Evolutionary conservation across 176 grass and related monocot species (phyloP), one percentile per base, ranked within the genome.

Genomic region (Zea luxurians): DNA sequence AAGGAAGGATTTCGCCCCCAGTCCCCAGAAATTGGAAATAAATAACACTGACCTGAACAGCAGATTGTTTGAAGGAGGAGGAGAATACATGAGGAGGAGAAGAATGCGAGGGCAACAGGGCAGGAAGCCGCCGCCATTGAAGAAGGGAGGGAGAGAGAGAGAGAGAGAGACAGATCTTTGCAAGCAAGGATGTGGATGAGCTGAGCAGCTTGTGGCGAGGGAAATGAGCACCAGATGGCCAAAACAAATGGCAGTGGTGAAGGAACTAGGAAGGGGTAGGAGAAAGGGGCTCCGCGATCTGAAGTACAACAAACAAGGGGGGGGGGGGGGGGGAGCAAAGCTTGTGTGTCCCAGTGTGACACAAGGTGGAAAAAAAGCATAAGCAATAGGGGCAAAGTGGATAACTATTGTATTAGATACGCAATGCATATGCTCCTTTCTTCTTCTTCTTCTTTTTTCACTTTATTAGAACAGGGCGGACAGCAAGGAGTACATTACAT

Each of bases 41-140:
- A 60, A 27, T 27, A 27, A 27, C 8, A 78, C 75, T 86, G 34
- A 91, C 92, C 92, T 84, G 92, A 89, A 74, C 77, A 71, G 54
- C 61, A 68, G 57, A 83, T 37, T 21, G 41, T 61, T 40, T 78
- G n/a, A 27, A 27, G 27, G 10, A 86, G 77, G 66, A 90, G 13
- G 67, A 86, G 27, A 27, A 27, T 69, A 37, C 54, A 66, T 0
- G 27, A 27, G 6, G 66, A 77, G 73, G 81, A 43, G 81, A 86
- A 79, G 78, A 63, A 78, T 75, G 74, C 52, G 55, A 55, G 21
- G 62, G 73, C 21, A 68, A 78, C 55, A 70, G 62, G 13, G 12
- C 27, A 12, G 65, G 80, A 27, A 27, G 27, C 15, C 78, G 71
- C 4, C 40, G 81, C 90, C 88, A 93, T 93, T 90, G 79, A 72